Evolutionary conservation across 2,329 filamentous ascomycete genomes (phyloP), one percentile per base, ranked within the genome.

Genomic region (Ascomycota sp.): DNA sequence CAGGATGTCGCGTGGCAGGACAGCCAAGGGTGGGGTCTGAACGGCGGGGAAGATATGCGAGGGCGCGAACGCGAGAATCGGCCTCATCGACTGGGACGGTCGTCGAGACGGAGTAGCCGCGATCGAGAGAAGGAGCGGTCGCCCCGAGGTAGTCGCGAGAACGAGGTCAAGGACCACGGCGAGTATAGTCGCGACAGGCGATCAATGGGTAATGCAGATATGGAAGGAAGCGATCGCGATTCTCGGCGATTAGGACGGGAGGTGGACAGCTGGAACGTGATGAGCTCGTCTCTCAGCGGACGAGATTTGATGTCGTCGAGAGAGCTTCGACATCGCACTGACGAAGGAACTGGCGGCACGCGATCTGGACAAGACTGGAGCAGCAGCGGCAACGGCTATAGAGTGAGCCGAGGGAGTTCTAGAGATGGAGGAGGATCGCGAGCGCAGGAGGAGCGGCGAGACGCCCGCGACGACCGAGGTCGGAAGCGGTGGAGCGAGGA

Each of bases 51-150:
- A 5, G 27, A 32, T 2, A 33, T 41, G n/a, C 31, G 35, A 3
- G 43, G 48, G 28, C 45, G 37, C 27, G 38, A 59, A 7, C 54
- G 56, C 29, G 54, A 61, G 24, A 38, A 42, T 24, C 51, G 55
- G 20, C 45, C 45, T 1, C 59, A 62, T 11, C 49, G 52, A 41
- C 36, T 55, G 41, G 38, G 42, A 39, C 29, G 58, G 45, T 15
- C 54, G 45, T 39, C 58, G 45, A 54, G 61, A n/a, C 57, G 62
- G 20, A 55, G 48, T 38, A 67, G 63, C 35, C 56, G 60, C 24
- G 63, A 67, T 27, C 53, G 57, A 10, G 61, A 57, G 31, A 51
- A 55, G n/a, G 63, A 67, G 29, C 54, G 57, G 15, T 64, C 54
- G 34, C 42, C 50, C 3, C 30, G 28, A 7, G 7, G 9, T 5